These are phyloP conservation scores for Cydonia oblonga DNA, from an alignment of 331 rosid genomes.

Conservation along the genomic window DNA sequence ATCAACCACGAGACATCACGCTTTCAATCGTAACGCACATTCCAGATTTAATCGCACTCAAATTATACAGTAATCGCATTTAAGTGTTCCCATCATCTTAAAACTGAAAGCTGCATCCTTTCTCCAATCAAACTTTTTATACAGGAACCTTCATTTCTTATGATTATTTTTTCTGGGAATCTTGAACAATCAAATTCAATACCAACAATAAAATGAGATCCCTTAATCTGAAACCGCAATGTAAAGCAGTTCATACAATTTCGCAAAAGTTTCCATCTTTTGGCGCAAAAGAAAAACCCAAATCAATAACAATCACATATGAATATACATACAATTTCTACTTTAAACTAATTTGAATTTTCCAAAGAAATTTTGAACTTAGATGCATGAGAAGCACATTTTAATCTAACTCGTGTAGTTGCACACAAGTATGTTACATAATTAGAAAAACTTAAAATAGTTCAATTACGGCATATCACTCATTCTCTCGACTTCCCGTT, in stretches of 20 bases:
- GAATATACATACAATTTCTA: too few relatives aligned
- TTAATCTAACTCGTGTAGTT: too few relatives aligned
- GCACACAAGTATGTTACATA: too few relatives aligned
- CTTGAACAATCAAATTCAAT: neutral
- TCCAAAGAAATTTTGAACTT: too few relatives aligned
- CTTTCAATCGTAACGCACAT: neutral
- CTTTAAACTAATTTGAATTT: too few relatives aligned
- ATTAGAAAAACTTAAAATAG: too few relatives aligned
- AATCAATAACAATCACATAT: neutral
- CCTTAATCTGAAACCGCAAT: neutral
- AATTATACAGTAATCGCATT: neutral
- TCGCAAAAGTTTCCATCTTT: neutral
- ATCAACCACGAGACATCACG: neutral
- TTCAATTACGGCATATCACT: too few relatives aligned
- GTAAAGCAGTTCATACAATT: neutral
- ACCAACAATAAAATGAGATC: neutral
- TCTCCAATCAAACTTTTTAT: neutral
- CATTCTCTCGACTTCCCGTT: too few relatives aligned
- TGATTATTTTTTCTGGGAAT: neutral
- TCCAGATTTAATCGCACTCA: neutral
- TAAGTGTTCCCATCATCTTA: neutral
- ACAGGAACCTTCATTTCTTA: neutral
- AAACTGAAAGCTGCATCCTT: neutral
- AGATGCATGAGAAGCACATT: too few relatives aligned
- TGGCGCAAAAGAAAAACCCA: neutral